Conservation (phyloP, 1,284 basidiomycete species). For the Fomitopsis pinicola region DNA sequence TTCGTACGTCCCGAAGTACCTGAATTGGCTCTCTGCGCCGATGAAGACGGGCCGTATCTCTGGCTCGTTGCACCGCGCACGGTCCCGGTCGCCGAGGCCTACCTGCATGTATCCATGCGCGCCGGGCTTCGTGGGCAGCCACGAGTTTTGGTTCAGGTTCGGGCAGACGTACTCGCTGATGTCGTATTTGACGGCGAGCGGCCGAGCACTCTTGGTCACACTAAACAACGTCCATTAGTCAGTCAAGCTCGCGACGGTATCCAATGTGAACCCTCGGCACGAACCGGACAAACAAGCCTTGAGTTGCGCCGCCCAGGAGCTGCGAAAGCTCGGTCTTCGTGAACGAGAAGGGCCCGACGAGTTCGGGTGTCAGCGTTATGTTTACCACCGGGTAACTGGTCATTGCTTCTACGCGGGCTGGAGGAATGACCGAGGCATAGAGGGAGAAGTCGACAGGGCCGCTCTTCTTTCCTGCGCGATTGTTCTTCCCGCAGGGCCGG, state of each 20-base stretch:
- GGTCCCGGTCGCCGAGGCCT: slow-evolving; percentile 16
- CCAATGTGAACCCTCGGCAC: background rate
- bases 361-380: slow-evolving; percentile 7
- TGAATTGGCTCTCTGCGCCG: slow-evolving; percentile 12
- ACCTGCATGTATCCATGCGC: slow-evolving; percentile 22
- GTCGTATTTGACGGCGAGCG: slow-evolving; percentile 12
- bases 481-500: background rate
- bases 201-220: slow-evolving; percentile 12
- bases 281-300: slow-evolving; percentile 18
- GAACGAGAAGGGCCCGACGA: slow-evolving; percentile 9
- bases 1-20: slow-evolving; percentile 19
- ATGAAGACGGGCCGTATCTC: slow-evolving; percentile 18
- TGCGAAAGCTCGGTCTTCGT: slow-evolving; percentile 14
- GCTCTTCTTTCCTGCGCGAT: background rate
- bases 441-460: slow-evolving; percentile 7
- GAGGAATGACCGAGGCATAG: slow-evolving; percentile 12
- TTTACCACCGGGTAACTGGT: slow-evolving; percentile 8
- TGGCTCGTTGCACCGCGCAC: slow-evolving; percentile 13
- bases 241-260: background rate
- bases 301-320: slow-evolving; percentile 16
- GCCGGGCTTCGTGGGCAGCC: slow-evolving; percentile 18
- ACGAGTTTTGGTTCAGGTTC: slow-evolving; percentile 22
- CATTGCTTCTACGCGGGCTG: slow-evolving; percentile 7
- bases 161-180: slow-evolving; percentile 18
- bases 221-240: background rate